Evolutionary conservation across 1,139 yeast species (phyloP), one percentile per base, ranked within the genome.

Genomic region (Kodamaea fungicola): DNA sequence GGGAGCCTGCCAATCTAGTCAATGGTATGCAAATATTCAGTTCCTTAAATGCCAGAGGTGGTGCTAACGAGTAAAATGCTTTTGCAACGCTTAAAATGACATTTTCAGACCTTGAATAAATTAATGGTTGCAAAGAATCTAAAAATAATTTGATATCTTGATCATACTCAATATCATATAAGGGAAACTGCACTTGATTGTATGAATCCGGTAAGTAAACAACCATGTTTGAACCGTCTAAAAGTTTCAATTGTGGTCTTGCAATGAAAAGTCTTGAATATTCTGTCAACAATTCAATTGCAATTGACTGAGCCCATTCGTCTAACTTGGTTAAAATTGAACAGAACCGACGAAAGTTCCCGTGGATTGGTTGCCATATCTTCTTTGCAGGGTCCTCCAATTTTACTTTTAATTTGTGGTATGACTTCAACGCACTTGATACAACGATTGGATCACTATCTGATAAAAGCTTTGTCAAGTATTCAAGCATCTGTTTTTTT

Each of bases 381-480:
- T 34, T 12, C 40, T 40, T 16, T 42, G 38, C 2, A 30, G 34
- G 32, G 54, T 45, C 13, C 3, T 33, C 32, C 22, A 41, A 39
- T 7, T 44, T 43, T 2, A 41, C 39, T 33, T 47, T 78, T 12
- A 83, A 64, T 36, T 71, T 68, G 41, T 69, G 69, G 45, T 74
- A 76, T 0, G 86, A 67, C 26, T 77, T 67, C 22, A 92, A 56
- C 0, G 96, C 83, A 1, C 88, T 63, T 3, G 86, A 80, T 6
- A 88, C 74, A 3, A 94, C 98, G 19, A 62, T 60, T 0, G 79
- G 64, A 40, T 80, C 82, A 21, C 71, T 60, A 53, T 92, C 97
- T 8, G 74, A 67, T 33, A 89, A 57, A 22, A 92, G 61, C 32
- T 64, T 69, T 19, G 67, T 59, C 37, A 90, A 59, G 37, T 72